Conservation (phyloP, 257 asterid species). For the Ocimum tenuiflorum region DNA sequence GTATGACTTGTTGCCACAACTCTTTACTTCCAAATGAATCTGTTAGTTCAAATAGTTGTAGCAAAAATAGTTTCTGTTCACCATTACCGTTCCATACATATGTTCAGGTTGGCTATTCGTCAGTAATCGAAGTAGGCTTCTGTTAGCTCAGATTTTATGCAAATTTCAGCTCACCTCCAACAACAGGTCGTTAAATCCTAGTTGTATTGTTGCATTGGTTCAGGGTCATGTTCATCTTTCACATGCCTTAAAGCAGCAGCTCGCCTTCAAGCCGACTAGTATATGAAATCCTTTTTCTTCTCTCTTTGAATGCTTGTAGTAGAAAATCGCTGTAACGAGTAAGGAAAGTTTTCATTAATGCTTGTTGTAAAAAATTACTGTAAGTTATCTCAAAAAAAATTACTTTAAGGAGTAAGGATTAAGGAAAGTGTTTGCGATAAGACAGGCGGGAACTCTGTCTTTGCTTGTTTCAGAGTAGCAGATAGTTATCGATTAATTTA, state of each 20-base stretch:
- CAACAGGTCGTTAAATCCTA: background rate
- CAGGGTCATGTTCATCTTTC: background rate
- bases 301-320: too few species aligned
- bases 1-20: constrained; percentile 18
- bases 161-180: too few species aligned
- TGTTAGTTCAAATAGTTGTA: background rate
- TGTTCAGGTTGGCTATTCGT: too few species aligned
- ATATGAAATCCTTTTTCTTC: background rate
- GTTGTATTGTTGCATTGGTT: background rate
- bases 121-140: too few species aligned
- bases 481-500: too few species aligned
- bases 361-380: too few species aligned
- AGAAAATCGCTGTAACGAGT: background rate
- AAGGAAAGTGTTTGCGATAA: too few species aligned
- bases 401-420: too few species aligned
- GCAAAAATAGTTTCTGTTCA: background rate
- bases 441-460: too few species aligned
- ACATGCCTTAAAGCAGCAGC: background rate
- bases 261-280: background rate
- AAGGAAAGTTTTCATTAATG: background rate
- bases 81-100: background rate
- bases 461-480: too few species aligned
- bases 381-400: too few species aligned
- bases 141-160: too few species aligned
- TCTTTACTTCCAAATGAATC: background rate